Evolutionary conservation across 2,329 filamentous ascomycete species (phyloP), one percentile per base, ranked within the genome.

Genomic region (Fusarium mangiferae): DNA sequence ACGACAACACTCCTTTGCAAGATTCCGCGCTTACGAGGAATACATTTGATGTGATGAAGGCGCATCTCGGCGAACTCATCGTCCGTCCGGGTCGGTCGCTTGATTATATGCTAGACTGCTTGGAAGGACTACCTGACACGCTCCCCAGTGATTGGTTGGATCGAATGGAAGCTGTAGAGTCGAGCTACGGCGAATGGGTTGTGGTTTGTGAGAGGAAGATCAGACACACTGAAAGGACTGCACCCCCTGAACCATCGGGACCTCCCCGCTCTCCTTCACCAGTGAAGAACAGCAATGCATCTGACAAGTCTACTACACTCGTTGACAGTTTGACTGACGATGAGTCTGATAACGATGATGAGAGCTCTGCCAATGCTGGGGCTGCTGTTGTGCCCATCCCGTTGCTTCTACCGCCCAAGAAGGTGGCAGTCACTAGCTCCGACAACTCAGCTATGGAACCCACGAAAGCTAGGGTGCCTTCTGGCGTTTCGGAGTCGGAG

Each of bases 141-240:
- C 85, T 99, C 15, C 96, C 96, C 0, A 93, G 97, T 45, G 81
- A 85, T 35, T 99, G 96, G 96, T 90, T 98, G 63, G 94, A 97
- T 77, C 89, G 91, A 9, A 92, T 98, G 84, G 96, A 98, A 81
- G 83, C 84, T 1, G 85, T 97, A 9, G 96, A 99, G 81, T 85
- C 88, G 17, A 89, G 91, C 36, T 98, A 96, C 81, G 90, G 91
- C 13, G 88, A 91, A 30, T 99, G 96, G 96, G 90, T 91, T 48
- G 91, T 92, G 54, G 88, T 92, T 54, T 95, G 93, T 38, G 94
- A 97, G 78, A 88, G 88, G 68, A 91, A 89, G 76, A 88, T 95
- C n/a, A 86, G 92, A 56, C 90, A 94, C 74, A 88, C 90, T 28
- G 90, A 95, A 74, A 88, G 84, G 83, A 80, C 81, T 10, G 75